Percentiles rank a stretch among this genome's conserved stretches.
Conservation (phyloP, 2,329 filamentous ascomycete species). For the Pestalotiopsis sp. region DNA sequence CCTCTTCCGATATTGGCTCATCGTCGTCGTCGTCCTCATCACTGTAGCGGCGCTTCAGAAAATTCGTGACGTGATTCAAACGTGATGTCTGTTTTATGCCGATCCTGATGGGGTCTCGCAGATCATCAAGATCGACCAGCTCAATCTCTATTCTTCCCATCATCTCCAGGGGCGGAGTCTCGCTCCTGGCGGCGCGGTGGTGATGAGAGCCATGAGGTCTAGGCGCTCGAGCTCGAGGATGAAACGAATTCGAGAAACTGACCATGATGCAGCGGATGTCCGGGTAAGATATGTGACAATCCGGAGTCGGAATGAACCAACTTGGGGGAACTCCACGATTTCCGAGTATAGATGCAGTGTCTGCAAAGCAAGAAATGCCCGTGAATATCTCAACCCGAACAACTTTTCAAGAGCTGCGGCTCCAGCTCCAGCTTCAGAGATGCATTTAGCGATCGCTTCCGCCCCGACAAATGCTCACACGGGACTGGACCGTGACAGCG, state of each 20-base stretch:
- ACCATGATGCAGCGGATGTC: neutral
- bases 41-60: conserved; percentile 12
- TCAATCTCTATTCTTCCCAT: conserved; percentile 19
- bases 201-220: neutral
- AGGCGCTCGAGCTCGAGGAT: neutral
- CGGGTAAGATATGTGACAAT: neutral
- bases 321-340: too few relatives aligned
- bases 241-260: neutral
- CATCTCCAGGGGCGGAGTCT: neutral
- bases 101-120: conserved; percentile 19
- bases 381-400: neutral
- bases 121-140: conserved; percentile 25
- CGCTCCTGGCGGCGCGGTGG: neutral
- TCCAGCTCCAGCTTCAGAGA: too few relatives aligned
- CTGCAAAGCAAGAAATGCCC: neutral
- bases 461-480: neutral
- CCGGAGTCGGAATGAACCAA: too few relatives aligned
- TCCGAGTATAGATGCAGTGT: too few relatives aligned
- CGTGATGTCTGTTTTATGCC: conserved; percentile 18
- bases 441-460: neutral
- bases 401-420: too few relatives aligned
- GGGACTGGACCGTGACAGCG: neutral
- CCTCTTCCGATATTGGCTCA: conserved; percentile 16
- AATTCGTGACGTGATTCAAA: conserved; percentile 16
- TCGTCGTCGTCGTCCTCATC: neutral